Evolutionary conservation across 2,329 filamentous ascomycete genomes (phyloP).

Genomic region (Colletotrichum lentis): DNA sequence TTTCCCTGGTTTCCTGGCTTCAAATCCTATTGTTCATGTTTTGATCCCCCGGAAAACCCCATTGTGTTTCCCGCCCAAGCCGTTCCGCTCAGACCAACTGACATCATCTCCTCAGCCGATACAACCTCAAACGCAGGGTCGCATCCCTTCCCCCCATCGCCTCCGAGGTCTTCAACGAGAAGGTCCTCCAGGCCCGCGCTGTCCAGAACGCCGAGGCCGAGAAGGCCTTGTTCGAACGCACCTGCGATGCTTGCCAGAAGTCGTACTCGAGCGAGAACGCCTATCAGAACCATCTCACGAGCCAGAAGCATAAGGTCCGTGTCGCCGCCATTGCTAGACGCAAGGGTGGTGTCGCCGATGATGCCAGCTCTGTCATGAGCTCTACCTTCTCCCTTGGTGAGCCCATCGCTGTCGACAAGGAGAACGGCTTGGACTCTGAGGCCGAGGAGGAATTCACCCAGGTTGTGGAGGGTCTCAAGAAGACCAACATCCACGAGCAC

Average conservation of each 20-base stretch:
- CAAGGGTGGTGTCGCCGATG: slow-evolving; percentile 56
- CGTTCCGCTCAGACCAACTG: slow-evolving; percentile 26
- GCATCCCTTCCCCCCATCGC: slow-evolving; percentile 89
- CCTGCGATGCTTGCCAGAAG: slow-evolving; percentile 84
- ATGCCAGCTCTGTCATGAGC: slow-evolving; percentile 84
- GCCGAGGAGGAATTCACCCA: slow-evolving; percentile 78
- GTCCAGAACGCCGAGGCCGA: slow-evolving; percentile 84
- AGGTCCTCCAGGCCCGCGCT: slow-evolving; percentile 90
- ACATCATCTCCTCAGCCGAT: slow-evolving; percentile 66
- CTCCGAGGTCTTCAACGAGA: slow-evolving; percentile 93
- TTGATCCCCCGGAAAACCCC: background rate
- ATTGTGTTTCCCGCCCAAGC: background rate
- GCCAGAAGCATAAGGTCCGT: slow-evolving; percentile 85
- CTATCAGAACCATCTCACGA: slow-evolving; percentile 89
- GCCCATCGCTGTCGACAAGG: slow-evolving; percentile 63
- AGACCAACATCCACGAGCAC: slow-evolving; percentile 69
- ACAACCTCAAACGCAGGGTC: slow-evolving; percentile 95
- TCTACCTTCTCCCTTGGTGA: slow-evolving; percentile 92
- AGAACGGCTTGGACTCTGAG: slow-evolving; percentile 66
- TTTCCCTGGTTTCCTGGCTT: background rate
- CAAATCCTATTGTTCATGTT: background rate
- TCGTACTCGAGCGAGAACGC: slow-evolving; percentile 97
- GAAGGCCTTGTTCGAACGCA: slow-evolving; percentile 86
- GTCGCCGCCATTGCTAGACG: slow-evolving; percentile 54
- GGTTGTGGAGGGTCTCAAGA: slow-evolving; percentile 80